Evolutionary conservation across 371 early-diverging fungal genomes (phyloP).

Genomic region (Haplosporangium sp.): DNA sequence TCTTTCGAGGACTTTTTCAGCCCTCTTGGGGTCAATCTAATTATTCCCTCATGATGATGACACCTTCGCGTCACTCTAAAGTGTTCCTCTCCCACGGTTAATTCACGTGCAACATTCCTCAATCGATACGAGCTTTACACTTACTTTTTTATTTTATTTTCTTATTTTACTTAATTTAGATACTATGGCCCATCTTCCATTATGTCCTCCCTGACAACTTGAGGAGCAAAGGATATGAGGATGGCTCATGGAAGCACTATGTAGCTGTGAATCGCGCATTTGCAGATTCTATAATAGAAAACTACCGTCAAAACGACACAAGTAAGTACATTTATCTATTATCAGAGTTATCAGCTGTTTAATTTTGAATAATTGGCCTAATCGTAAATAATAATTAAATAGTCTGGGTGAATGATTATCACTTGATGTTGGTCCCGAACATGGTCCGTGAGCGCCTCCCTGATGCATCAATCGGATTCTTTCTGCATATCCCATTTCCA

Average conservation of each 20-base stretch:
- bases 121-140: not conserved
- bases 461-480: constrained; percentile 91
- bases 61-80: constrained; percentile 18
- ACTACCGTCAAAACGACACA: constrained; percentile 85
- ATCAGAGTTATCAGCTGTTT: not conserved
- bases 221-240: constrained; percentile 66
- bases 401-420: constrained; percentile 99
- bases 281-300: constrained; percentile 78
- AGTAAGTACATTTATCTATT: constrained; percentile 64
- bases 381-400: constrained; percentile 19
- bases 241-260: constrained; percentile 86
- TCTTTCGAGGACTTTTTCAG: not conserved
- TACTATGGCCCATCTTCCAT: constrained; percentile 98
- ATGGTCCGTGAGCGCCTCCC: constrained; percentile 84
- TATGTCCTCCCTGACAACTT: constrained; percentile 88
- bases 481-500: constrained; percentile 97
- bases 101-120: constrained; percentile 4
- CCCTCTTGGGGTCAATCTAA: too few species aligned
- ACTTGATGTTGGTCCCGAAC: constrained; percentile 93
- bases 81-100: constrained; percentile 3
- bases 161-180: constrained; percentile 42
- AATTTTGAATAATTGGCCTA: not conserved
- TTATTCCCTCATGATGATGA: constrained; percentile 23
- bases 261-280: constrained; percentile 84
- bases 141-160: not conserved